Conservation (phyloP, 2,329 filamentous ascomycete species). For the Capronia americana region DNA sequence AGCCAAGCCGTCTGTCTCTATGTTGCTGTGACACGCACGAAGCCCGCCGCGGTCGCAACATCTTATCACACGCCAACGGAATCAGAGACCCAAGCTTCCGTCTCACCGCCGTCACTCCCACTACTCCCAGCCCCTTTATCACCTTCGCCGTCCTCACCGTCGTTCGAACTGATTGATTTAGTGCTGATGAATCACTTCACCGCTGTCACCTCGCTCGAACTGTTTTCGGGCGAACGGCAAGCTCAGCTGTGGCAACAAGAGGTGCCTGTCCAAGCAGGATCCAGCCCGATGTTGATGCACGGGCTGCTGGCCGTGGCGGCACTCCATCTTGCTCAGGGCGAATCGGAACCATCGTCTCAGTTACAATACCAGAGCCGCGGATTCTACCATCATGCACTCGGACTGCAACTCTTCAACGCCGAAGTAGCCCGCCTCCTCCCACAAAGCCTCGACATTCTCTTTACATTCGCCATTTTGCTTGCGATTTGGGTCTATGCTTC, state of each 20-base stretch:
- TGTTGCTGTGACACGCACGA: not conserved
- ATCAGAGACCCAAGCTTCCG: not conserved
- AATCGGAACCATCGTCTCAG: not conserved
- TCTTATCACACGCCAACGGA: not conserved
- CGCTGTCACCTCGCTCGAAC: not conserved
- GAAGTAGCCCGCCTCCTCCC: not conserved
- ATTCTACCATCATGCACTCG: not conserved
- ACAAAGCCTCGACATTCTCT: not conserved
- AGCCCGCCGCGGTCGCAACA: not conserved
- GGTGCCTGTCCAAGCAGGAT: not conserved
- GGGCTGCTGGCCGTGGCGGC: not conserved
- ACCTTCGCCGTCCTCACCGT: not conserved
- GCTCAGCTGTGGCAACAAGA: not conserved
- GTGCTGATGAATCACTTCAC: slow-evolving; percentile 7
- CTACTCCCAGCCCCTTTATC: not conserved
- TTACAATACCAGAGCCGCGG: not conserved
- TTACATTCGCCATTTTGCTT: not conserved
- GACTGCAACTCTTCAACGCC: not conserved
- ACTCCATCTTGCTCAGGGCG: not conserved
- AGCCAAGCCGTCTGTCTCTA: not conserved
- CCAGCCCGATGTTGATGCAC: not conserved
- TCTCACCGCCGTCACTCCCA: not conserved
- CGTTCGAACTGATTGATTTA: not conserved
- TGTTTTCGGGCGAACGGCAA: not conserved
- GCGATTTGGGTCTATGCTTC: not conserved